Conservation (phyloP, 1,284 basidiomycete genomes). For the Cutaneotrichosporon sp. region DNA sequence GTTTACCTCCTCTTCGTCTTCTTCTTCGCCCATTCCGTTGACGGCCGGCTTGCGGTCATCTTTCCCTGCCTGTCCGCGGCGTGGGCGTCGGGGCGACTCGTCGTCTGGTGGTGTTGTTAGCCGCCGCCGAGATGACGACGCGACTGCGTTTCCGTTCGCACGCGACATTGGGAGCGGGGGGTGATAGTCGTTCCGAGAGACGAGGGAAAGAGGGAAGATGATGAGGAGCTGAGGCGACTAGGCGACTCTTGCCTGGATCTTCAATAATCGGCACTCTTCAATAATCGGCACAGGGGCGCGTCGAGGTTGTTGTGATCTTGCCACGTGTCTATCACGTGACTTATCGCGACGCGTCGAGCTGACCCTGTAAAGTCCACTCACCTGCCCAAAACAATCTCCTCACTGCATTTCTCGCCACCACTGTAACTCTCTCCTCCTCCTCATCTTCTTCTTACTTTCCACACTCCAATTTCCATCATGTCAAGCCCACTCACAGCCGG, state of each 20-base stretch:
- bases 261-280: too few relatives aligned
- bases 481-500: constrained; percentile 36
- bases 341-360: constrained; percentile 10
- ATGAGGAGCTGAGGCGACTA: too few relatives aligned
- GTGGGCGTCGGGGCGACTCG: neutral
- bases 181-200: too few relatives aligned
- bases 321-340: constrained; percentile 12
- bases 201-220: too few relatives aligned
- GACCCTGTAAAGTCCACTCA: constrained; percentile 12
- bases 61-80: too few relatives aligned
- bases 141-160: neutral
- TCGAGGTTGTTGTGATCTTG: neutral
- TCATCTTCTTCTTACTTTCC: constrained; percentile 9
- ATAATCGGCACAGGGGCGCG: neutral
- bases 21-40: too few relatives aligned
- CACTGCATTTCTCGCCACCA: neutral
- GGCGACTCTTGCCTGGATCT: too few relatives aligned
- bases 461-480: too few relatives aligned
- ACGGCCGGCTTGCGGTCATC: constrained; percentile 55
- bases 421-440: neutral
- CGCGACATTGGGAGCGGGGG: too few relatives aligned
- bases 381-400: too few relatives aligned
- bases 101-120: neutral
- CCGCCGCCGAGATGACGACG: constrained; percentile 4
- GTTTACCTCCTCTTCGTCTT: constrained; percentile 10